Evolutionary conservation across 441 rosid genomes (phyloP).

Genomic region (Populus hybrid): DNA sequence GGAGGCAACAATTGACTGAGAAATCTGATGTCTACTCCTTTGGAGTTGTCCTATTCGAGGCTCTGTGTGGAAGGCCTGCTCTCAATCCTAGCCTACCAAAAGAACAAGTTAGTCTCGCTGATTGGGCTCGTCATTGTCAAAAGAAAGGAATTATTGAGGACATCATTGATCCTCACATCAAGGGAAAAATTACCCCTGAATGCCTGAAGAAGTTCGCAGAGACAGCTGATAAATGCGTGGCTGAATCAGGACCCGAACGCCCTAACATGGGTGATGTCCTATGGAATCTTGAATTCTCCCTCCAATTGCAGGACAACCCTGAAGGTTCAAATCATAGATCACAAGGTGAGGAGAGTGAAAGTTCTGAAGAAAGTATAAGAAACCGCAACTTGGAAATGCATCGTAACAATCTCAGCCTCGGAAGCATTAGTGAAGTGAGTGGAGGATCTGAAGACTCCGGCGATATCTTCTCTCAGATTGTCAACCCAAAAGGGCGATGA

Average conservation of each 20-base stretch:
- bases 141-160: slow-evolving; percentile 43
- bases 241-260: slow-evolving; percentile 49
- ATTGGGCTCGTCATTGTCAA: slow-evolving; percentile 26
- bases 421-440: slow-evolving; percentile 24
- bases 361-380: slow-evolving; percentile 21
- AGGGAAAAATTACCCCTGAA: slow-evolving; percentile 46
- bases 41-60: too few species aligned
- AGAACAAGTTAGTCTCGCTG: too few species aligned
- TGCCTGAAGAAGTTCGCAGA: slow-evolving; percentile 59
- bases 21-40: too few species aligned
- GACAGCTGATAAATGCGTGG: slow-evolving; percentile 60
- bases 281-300: slow-evolving; percentile 73
- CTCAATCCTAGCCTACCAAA: too few species aligned
- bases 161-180: slow-evolving; percentile 52
- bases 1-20: slow-evolving; percentile 50
- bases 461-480: slow-evolving; percentile 48
- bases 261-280: slow-evolving; percentile 77
- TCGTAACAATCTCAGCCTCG: slow-evolving; percentile 19
- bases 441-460: slow-evolving; percentile 22
- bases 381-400: slow-evolving; percentile 10
- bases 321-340: slow-evolving; percentile 31
- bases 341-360: slow-evolving; percentile 5
- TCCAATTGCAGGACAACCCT: slow-evolving; percentile 52
- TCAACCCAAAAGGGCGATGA: slow-evolving; percentile 57
- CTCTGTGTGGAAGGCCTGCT: too few species aligned